phyloP scores from a whole-genome alignment of 225 moss, liverwort and hornwort genomes.

The Sphagnum contortum region DNA sequence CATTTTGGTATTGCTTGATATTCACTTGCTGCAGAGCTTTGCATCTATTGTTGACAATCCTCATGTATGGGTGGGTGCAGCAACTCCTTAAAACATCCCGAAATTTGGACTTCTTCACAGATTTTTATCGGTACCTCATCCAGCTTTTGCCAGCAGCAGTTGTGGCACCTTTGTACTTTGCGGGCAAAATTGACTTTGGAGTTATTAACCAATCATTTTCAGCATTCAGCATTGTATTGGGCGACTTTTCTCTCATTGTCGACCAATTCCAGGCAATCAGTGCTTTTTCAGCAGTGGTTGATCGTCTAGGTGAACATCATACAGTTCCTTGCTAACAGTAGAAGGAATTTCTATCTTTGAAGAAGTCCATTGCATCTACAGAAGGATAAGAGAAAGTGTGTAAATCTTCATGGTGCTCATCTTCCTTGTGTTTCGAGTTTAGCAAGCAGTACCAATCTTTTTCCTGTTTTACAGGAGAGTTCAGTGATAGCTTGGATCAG shows the following conservation, averaged over 20 bases:
- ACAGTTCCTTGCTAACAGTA: too few relatives aligned
- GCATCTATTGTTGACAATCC: conserved; percentile 10
- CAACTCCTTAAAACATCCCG: conserved; percentile 76
- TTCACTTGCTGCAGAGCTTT: conserved; percentile 13
- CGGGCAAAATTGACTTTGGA: conserved; percentile 90
- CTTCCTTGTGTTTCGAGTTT: background rate
- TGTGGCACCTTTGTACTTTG: conserved; percentile 87
- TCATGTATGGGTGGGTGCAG: conserved; percentile 35
- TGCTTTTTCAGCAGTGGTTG: conserved; percentile 95
- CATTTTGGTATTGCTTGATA: conserved; percentile 2
- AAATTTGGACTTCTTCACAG: conserved; percentile 96
- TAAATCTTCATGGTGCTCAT: background rate
- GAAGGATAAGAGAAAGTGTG: too few relatives aligned
- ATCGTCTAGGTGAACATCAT: conserved; percentile 59
- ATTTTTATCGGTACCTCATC: conserved; percentile 94
- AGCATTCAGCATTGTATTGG: conserved; percentile 84
- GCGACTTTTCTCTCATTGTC: conserved; percentile 91
- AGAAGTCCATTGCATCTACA: too few relatives aligned
- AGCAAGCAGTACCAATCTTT: background rate
- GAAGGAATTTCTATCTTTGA: too few relatives aligned
- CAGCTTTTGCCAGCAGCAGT: conserved; percentile 97
- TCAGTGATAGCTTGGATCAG: conserved; percentile 68
- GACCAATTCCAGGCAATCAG: conserved; percentile 93
- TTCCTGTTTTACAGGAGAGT: conserved; percentile 58
- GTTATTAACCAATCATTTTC: conserved; percentile 98